Evolutionary conservation across 176 grass and related monocot genomes (phyloP).

Genomic region (Microstegium vimineum): DNA sequence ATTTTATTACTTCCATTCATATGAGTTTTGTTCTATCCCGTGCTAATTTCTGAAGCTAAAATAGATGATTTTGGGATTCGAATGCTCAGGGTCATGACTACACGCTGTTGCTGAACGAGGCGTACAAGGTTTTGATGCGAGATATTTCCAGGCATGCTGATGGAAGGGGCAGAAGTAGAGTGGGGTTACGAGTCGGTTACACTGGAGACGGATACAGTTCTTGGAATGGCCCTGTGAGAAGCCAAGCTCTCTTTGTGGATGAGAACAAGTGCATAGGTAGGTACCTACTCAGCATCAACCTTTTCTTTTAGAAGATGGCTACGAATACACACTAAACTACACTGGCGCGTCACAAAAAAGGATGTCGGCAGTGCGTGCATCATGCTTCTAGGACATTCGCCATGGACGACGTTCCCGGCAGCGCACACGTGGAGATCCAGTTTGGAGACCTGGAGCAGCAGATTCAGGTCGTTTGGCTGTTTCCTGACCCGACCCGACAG

Average conservation of each 20-base stretch:
- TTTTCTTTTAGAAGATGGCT: background rate
- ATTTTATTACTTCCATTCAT: background rate
- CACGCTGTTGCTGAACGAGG: conserved; percentile 56
- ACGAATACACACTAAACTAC: background rate
- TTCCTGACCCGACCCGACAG: background rate
- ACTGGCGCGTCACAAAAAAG: background rate
- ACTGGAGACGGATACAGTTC: conserved; percentile 50
- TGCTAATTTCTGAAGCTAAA: background rate
- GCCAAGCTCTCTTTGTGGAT: conserved; percentile 60
- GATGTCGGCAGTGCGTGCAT: conserved; percentile 60
- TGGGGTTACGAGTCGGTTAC: conserved; percentile 23
- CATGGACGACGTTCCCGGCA: conserved; percentile 57
- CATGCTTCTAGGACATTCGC: conserved; percentile 48
- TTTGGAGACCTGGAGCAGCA: conserved; percentile 43
- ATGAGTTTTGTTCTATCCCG: background rate
- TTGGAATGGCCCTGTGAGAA: conserved; percentile 61
- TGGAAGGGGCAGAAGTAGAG: conserved; percentile 13
- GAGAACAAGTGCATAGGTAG: conserved; percentile 75
- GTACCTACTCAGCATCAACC: conserved; percentile 6
- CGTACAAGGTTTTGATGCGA: conserved; percentile 45
- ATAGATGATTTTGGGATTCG: background rate
- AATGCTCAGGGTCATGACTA: conserved; percentile 53
- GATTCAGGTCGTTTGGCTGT: conserved; percentile 39
- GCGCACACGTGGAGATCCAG: conserved; percentile 50
- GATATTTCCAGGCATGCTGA: conserved; percentile 16